A percentile compares a stretch with the other conserved stretches of the same genome.
phyloP scores from a whole-genome alignment of 1,284 basidiomycete genomes.

The Ustilago vetiveriae region DNA sequence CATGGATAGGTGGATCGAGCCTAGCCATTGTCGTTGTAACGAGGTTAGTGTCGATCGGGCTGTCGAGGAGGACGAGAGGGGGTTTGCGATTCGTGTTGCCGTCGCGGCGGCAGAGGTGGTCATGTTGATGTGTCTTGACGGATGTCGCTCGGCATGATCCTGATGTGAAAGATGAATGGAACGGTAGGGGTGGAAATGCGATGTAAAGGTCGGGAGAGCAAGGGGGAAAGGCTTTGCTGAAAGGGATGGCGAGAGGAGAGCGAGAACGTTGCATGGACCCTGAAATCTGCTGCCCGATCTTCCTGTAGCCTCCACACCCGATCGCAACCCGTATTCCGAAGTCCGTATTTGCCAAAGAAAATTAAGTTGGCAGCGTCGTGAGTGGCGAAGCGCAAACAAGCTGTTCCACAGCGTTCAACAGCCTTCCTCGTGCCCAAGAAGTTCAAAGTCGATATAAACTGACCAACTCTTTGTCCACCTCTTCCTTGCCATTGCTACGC shows the following conservation, averaged over 20 bases:
- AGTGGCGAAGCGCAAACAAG: background rate
- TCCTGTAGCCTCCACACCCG: slow-evolving; percentile 25
- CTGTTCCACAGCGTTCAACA: slow-evolving; percentile 19
- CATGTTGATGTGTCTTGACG: background rate
- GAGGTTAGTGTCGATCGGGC: slow-evolving; percentile 3
- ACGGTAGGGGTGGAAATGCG: too few relatives aligned
- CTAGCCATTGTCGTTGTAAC: slow-evolving; percentile 18
- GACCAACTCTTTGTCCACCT: too few relatives aligned
- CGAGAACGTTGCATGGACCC: slow-evolving; percentile 14
- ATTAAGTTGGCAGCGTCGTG: too few relatives aligned
- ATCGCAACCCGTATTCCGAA: slow-evolving; percentile 16
- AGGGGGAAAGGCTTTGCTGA: background rate
- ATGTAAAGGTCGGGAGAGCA: too few relatives aligned
- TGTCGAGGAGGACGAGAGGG: too few relatives aligned
- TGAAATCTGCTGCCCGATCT: slow-evolving; percentile 19
- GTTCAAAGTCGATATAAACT: too few relatives aligned
- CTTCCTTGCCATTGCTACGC: too few relatives aligned
- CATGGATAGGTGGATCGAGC: slow-evolving; percentile 27
- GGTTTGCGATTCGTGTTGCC: background rate
- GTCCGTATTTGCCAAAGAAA: background rate
- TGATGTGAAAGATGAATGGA: too few relatives aligned
- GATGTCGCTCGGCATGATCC: too few relatives aligned
- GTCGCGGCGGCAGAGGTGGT: background rate
- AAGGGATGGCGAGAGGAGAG: slow-evolving; percentile 1
- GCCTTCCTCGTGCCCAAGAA: slow-evolving; percentile 19